Base-by-base conservation (phyloP, 257 asterid genomes). In the Primulina eburnea region DNA sequence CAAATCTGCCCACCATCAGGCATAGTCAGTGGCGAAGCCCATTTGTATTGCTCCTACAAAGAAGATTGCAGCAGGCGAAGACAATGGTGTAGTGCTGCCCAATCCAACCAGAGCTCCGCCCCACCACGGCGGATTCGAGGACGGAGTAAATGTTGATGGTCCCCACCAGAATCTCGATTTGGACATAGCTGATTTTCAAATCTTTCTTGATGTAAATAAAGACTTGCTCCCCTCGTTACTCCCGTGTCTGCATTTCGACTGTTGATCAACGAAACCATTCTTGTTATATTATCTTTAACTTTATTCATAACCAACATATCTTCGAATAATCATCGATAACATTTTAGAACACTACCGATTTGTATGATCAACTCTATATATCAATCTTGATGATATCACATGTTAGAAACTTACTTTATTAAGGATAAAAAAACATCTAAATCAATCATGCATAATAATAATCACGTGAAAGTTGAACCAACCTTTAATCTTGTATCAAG, bases 21-120 rank as follows among this genome's bases (percentile, higher is more conserved):
- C 53, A 65, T 72, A 84, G 73, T 70, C 75, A 6, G 81, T 68
- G 20, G 86, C 83, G 11, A 74, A 65, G 14, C 81, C 86, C 89
- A 84, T 81, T 37, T 79, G 55, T 0, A 79, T 7, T 2, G 86
- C 86, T 17, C 89, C 89, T 8, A 38, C 58, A 18, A 82, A 77
- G 69, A 82, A 82, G 58, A 77, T 68, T 34, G 67, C 75, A 21
- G 2, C 75, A 61, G 3, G 83, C 83, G 1, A 78, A 61, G 0
- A 77, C 33, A 38, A 83, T 80, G 64, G 89, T 84, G 26, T 62
- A 43, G 30, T 86, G 84, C 11, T 84, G 82, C 12, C 88, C 88
- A 4, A 83, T 57, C 82, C 80, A 71, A 62, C 80, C 85, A 8
- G 85, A 78, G 0, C 84, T 84, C 73, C 79, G 34, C 4, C 83